A percentile compares a stretch with the other conserved stretches of the same genome.
Conservation (phyloP, 1,139 yeast species). For the Blastobotrys persicus region DNA sequence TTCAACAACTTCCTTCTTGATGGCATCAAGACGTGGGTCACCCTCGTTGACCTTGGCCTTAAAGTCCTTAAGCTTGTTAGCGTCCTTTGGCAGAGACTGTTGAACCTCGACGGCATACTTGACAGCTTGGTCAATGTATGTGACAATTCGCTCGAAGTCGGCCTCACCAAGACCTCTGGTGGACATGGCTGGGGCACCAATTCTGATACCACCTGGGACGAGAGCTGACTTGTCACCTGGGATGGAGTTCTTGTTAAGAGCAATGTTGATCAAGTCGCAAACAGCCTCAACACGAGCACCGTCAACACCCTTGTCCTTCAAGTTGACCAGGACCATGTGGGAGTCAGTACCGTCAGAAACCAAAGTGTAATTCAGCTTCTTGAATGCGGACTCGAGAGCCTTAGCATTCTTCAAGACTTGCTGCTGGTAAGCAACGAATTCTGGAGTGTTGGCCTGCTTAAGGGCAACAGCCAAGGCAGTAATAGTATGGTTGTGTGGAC, state of each 20-base stretch:
- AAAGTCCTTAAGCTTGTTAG: conserved; percentile 90
- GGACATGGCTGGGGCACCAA: conserved; percentile 98
- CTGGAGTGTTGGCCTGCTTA: conserved; percentile 84
- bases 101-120: conserved; percentile 76
- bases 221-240: conserved; percentile 96
- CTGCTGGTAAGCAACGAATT: conserved; percentile 80
- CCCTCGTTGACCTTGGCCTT: conserved; percentile 75
- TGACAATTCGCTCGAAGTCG: conserved; percentile 77
- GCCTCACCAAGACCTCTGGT: conserved; percentile 84
- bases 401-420: conserved; percentile 80
- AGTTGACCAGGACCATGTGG: conserved; percentile 82
- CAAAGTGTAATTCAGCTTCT: conserved; percentile 64
- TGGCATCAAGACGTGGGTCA: conserved; percentile 56
- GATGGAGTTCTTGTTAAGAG: conserved; percentile 92
- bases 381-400: conserved; percentile 68
- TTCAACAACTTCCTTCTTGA: conserved; percentile 73
- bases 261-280: conserved; percentile 84
- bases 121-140: conserved; percentile 76
- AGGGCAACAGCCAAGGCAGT: conserved; percentile 93
- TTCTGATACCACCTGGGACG: conserved; percentile 93
- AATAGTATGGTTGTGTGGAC: conserved; percentile 97
- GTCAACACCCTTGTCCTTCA: conserved; percentile 81
- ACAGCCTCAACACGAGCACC: conserved; percentile 96
- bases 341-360: conserved; percentile 95
- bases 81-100: conserved; percentile 73